Percentiles rank a stretch among this genome's conserved stretches.
These are phyloP conservation scores for Exophiala calicioides DNA, from an alignment of 2,329 filamentous ascomycete species.

Conservation along the genomic window DNA sequence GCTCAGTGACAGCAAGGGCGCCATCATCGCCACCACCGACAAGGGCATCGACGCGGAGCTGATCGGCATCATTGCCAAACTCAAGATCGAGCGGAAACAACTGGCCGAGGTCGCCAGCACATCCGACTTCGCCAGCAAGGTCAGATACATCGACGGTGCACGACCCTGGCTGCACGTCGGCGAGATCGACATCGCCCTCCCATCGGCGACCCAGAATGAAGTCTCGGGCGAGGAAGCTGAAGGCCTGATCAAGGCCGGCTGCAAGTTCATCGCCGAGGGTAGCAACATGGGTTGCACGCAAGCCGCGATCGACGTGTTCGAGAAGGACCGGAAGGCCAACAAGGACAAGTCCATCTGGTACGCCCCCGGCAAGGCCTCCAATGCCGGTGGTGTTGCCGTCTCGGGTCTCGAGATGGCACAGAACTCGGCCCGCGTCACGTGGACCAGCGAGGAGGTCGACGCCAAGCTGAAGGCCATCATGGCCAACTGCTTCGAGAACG, in stretches of 20 bases:
- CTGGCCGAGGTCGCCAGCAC: constrained; percentile 70
- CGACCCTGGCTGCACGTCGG: constrained; percentile 91
- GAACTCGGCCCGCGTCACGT: constrained; percentile 84
- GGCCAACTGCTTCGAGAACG: constrained; percentile 89
- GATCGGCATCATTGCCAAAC: constrained; percentile 72
- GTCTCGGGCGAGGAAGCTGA: constrained; percentile 88
- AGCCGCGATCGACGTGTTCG: constrained; percentile 90
- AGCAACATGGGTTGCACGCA: constrained; percentile 99
- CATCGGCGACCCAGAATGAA: constrained; percentile 96
- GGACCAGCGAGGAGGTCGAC: constrained; percentile 90
- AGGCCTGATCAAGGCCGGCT: constrained; percentile 73
- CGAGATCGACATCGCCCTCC: constrained; percentile 86
- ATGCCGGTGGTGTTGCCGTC: constrained; percentile 95
- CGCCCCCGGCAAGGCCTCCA: constrained; percentile 93
- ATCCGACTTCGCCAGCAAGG: constrained; percentile 60
- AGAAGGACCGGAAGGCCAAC: constrained; percentile 69
- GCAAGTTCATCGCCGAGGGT: constrained; percentile 88
- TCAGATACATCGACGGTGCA: constrained; percentile 83
- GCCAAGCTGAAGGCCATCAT: constrained; percentile 89
- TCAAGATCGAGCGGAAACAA: constrained; percentile 85
- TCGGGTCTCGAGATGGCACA: constrained; percentile 99
- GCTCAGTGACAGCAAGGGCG: constrained; percentile 87
- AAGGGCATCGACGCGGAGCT: constrained; percentile 76
- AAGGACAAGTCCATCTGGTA: constrained; percentile 85
- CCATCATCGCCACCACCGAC: constrained; percentile 72